phyloP scores from a whole-genome alignment of 2,329 filamentous ascomycete species.

The Fonsecaea multimorphosa region DNA sequence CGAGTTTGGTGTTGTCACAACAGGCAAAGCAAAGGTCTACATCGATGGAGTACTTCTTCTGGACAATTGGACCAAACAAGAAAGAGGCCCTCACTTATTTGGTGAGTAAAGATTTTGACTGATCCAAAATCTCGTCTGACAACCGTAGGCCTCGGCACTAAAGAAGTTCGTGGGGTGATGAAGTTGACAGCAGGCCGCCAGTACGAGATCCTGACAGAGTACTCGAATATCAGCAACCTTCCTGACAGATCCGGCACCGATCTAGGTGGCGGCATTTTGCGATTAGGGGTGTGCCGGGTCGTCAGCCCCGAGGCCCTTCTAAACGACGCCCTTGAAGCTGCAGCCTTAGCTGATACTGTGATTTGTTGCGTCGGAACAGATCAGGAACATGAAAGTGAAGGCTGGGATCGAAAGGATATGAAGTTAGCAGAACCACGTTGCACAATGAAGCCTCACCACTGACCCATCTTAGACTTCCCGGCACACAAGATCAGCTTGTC shows the following conservation, averaged over 20 bases:
- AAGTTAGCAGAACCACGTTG: constrained; percentile 28
- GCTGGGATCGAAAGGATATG: constrained; percentile 64
- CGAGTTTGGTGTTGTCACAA: constrained; percentile 2
- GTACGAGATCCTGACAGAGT: constrained; percentile 3
- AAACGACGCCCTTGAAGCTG: constrained; percentile 44
- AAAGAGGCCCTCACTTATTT: not conserved
- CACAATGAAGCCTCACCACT: not conserved
- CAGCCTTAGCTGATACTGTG: not conserved
- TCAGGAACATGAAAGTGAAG: constrained; percentile 80
- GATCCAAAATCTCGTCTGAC: not conserved
- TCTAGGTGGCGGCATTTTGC: constrained; percentile 1
- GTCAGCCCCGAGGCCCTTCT: constrained; percentile 57
- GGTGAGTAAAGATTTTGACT: not conserved
- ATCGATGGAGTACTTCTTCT: not conserved
- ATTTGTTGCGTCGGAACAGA: constrained; percentile 74
- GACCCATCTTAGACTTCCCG: constrained; percentile 44
- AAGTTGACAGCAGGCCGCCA: not conserved
- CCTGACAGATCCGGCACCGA: not conserved
- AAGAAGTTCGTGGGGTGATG: not conserved
- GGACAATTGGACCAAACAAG: constrained; percentile 4
- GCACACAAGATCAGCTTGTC: constrained; percentile 58
- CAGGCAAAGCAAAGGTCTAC: constrained; percentile 1
- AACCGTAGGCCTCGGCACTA: not conserved
- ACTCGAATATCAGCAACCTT: not conserved
- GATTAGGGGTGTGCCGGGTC: not conserved